Percentiles rank a stretch among this genome's conserved stretches.
Evolutionary conservation across 2,329 filamentous ascomycete species (phyloP).

Genomic region (Purpureocillium takamizusanense): DNA sequence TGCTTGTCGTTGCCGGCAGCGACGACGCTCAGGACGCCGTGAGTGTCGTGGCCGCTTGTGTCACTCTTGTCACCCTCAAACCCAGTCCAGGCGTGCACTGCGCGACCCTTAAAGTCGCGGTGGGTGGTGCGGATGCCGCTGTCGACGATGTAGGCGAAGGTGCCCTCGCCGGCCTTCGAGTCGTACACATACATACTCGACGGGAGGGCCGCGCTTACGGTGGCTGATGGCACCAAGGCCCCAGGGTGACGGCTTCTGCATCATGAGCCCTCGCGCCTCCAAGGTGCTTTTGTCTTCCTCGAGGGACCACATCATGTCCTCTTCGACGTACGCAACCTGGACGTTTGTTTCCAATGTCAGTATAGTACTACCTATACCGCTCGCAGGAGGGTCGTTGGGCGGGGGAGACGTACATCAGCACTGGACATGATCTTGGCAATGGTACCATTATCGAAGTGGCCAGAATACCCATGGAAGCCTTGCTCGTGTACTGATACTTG

Average conservation of each 20-base stretch:
- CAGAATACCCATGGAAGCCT: constrained; percentile 30
- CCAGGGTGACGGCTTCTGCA: constrained; percentile 13
- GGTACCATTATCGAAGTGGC: constrained; percentile 29
- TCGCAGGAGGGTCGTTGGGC: neutral
- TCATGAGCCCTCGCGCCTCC: neutral
- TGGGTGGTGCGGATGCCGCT: constrained; percentile 41
- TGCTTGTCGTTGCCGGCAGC: constrained; percentile 43
- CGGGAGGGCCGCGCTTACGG: neutral
- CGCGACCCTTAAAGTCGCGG: constrained; percentile 33
- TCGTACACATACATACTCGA: constrained; percentile 36
- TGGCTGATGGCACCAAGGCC: constrained; percentile 13
- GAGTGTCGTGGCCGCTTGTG: constrained; percentile 35
- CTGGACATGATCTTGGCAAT: constrained; percentile 29
- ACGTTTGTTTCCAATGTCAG: too few species aligned
- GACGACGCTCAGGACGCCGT: constrained; percentile 43
- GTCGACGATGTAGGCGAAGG: constrained; percentile 45
- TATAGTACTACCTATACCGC: neutral
- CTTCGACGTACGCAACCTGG: neutral
- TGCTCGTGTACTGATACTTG: constrained; percentile 18
- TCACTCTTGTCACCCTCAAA: constrained; percentile 22
- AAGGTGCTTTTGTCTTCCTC: constrained; percentile 1
- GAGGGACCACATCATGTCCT: neutral
- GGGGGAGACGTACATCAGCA: constrained; percentile 25
- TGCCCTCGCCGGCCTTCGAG: constrained; percentile 26
- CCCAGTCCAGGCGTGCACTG: constrained; percentile 25